Conservation (phyloP, 768 basidiomycete species). For the Suillus discolor region DNA sequence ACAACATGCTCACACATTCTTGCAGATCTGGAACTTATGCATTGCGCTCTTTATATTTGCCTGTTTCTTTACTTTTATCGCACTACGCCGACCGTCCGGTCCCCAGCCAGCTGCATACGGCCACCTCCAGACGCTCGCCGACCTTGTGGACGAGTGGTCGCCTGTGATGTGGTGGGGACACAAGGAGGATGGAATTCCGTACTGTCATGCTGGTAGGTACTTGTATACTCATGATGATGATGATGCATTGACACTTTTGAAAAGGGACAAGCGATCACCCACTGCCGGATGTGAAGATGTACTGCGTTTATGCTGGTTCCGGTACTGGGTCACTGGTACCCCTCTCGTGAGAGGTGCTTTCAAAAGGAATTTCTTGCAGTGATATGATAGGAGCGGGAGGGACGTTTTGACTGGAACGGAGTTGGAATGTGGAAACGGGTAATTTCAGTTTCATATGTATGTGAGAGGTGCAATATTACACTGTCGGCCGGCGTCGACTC, state of each 20-base stretch:
- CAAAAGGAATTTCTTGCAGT: too few relatives aligned
- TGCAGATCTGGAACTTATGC: slow-evolving; percentile 31
- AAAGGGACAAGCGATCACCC: slow-evolving; percentile 1
- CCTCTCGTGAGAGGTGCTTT: neutral
- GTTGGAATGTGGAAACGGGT: too few relatives aligned
- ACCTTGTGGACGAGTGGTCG: slow-evolving; percentile 41
- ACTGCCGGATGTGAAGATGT: slow-evolving; percentile 8
- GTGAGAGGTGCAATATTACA: too few relatives aligned
- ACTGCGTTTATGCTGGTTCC: slow-evolving; percentile 1
- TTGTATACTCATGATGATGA: neutral
- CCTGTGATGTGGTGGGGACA: slow-evolving; percentile 34
- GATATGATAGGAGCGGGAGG: too few relatives aligned
- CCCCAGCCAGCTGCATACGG: slow-evolving; percentile 36
- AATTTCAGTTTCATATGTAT: too few relatives aligned
- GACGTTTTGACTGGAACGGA: too few relatives aligned
- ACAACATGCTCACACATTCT: neutral
- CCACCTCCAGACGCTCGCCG: slow-evolving; percentile 35
- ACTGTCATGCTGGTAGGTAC: slow-evolving; percentile 21
- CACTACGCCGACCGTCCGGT: slow-evolving; percentile 20
- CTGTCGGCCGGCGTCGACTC: too few relatives aligned
- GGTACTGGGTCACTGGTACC: neutral
- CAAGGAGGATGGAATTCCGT: slow-evolving; percentile 14
- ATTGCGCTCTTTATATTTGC: slow-evolving; percentile 22
- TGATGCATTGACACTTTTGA: neutral
- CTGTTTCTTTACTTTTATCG: slow-evolving; percentile 18